A percentile compares a stretch with the other conserved stretches of the same genome.
Conservation (phyloP, 1,139 yeast genomes). For the Taphrina populina region DNA sequence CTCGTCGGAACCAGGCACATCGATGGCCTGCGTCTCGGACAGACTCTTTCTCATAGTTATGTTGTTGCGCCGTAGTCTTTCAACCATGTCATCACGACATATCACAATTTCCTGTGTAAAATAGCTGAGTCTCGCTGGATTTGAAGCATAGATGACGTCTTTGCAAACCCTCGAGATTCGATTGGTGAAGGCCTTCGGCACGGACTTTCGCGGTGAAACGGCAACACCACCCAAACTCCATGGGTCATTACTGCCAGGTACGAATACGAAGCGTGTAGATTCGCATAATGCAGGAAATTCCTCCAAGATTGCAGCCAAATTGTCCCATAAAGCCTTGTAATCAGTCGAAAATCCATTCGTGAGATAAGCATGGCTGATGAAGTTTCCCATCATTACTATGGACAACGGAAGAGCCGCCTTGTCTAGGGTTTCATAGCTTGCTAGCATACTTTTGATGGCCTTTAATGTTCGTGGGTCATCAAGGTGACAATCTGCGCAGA, state of each 20-base stretch:
- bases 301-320: slow-evolving; percentile 59
- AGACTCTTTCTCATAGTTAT: slow-evolving; percentile 42
- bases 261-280: slow-evolving; percentile 57
- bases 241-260: slow-evolving; percentile 92
- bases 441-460: slow-evolving; percentile 61
- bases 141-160: slow-evolving; percentile 67
- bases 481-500: slow-evolving; percentile 72
- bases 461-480: slow-evolving; percentile 61
- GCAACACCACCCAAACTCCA: slow-evolving; percentile 79
- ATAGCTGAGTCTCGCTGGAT: slow-evolving; percentile 72
- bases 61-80: slow-evolving; percentile 68
- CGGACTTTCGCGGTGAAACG: slow-evolving; percentile 63
- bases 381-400: slow-evolving; percentile 66
- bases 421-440: slow-evolving; percentile 51
- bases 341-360: slow-evolving; percentile 50
- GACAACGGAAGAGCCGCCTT: slow-evolving; percentile 56
- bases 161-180: slow-evolving; percentile 65
- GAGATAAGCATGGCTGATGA: slow-evolving; percentile 63
- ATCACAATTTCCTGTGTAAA: slow-evolving; percentile 79
- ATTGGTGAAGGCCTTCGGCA: slow-evolving; percentile 70
- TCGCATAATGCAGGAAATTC: slow-evolving; percentile 51
- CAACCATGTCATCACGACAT: slow-evolving; percentile 68
- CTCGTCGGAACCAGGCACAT: slow-evolving; percentile 17
- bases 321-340: slow-evolving; percentile 61
- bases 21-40: background rate